These are phyloP conservation scores for Alternaria sp. DNA, from an alignment of 2,329 filamentous ascomycete genomes.

Conservation along the genomic window DNA sequence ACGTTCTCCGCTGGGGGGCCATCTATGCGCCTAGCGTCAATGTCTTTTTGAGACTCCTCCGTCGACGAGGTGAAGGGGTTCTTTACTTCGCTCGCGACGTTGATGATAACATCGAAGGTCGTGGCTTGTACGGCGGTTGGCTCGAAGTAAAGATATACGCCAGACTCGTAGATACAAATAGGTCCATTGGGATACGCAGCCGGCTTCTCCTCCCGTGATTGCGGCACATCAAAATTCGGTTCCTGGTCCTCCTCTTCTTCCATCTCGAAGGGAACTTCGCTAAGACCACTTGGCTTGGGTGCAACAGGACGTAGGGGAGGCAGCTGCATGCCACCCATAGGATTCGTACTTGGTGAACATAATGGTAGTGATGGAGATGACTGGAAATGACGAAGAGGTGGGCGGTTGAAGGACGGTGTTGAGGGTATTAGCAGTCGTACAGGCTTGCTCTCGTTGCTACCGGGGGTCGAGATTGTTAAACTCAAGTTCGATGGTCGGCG, in stretches of 20 bases:
- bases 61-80: constrained; percentile 70
- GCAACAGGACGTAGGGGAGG: constrained; percentile 52
- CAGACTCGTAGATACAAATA: constrained; percentile 80
- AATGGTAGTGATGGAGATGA: constrained; percentile 69
- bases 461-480: constrained; percentile 73
- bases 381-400: constrained; percentile 66
- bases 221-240: constrained; percentile 63
- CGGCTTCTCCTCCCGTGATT: constrained; percentile 73
- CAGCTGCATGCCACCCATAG: constrained; percentile 61
- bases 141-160: constrained; percentile 81
- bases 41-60: constrained; percentile 43
- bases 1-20: constrained; percentile 48
- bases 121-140: constrained; percentile 80
- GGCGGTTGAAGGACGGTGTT: constrained; percentile 64
- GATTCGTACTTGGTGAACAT: constrained; percentile 61
- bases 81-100: constrained; percentile 81
- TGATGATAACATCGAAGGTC: constrained; percentile 83
- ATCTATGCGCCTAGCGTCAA: constrained; percentile 48
- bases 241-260: constrained; percentile 72
- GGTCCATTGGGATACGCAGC: constrained; percentile 85
- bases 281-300: constrained; percentile 49
- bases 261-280: constrained; percentile 74
- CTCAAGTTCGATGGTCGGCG: constrained; percentile 81
- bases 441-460: constrained; percentile 65
- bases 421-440: constrained; percentile 67